A percentile compares a stretch with the other conserved stretches of the same genome.
These are phyloP conservation scores for Pleurozium schreberi DNA, from an alignment of 225 moss, liverwort and hornwort genomes.

Conservation along the genomic window DNA sequence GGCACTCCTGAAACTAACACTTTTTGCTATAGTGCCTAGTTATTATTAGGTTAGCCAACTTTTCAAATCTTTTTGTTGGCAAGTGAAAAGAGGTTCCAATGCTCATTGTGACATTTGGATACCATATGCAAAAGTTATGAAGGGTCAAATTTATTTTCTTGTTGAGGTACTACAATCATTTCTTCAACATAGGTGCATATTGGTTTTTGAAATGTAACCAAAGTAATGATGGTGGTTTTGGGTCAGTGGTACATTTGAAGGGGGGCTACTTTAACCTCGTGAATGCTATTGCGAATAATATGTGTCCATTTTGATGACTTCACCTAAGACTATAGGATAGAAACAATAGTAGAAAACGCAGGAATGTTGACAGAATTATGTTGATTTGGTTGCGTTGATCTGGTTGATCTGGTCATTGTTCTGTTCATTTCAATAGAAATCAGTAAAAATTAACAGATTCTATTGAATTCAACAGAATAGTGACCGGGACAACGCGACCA, in stretches of 20 bases:
- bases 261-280: fast-evolving
- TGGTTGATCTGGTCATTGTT: too few species aligned
- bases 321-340: too few species aligned
- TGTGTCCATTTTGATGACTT: too few species aligned
- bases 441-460: too few species aligned
- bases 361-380: too few species aligned
- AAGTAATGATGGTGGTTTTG: fast-evolving
- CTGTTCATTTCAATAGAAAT: too few species aligned
- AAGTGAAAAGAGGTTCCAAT: background rate
- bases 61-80: background rate
- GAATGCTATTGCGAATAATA: too few species aligned
- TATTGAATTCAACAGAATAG: too few species aligned
- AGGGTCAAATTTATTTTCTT: background rate
- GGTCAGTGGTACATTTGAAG: fast-evolving
- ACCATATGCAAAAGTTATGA: background rate
- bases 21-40: background rate
- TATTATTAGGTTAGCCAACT: fast-evolving
- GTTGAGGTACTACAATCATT: background rate
- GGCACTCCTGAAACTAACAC: fast-evolving
- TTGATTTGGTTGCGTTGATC: too few species aligned
- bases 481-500: too few species aligned
- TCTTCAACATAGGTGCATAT: too few species aligned
- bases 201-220: fast-evolving
- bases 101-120: fast-evolving
- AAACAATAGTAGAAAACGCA: too few species aligned